Conservation (phyloP, 352 stramenopile genomes). For the Phytophthora nicotianae region DNA sequence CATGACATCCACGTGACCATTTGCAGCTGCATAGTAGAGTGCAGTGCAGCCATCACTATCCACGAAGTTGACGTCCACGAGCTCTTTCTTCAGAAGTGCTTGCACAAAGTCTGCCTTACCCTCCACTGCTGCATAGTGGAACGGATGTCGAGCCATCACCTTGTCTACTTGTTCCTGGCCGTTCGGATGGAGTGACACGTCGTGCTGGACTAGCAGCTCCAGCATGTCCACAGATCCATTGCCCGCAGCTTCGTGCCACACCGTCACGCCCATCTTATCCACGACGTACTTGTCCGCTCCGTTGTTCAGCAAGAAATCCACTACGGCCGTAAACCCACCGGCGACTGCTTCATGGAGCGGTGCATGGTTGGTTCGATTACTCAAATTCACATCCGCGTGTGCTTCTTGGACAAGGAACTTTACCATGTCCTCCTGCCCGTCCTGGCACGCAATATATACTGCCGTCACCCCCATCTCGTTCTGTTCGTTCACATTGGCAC, state of each 20-base stretch:
- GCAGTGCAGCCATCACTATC: conserved; percentile 70
- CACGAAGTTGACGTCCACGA: conserved; percentile 72
- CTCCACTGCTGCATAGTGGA: conserved; percentile 83
- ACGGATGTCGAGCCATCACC: conserved; percentile 80
- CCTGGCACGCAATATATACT: conserved; percentile 67
- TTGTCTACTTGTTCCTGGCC: conserved; percentile 65
- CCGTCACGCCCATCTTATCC: conserved; percentile 79
- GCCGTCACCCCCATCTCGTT: conserved; percentile 85
- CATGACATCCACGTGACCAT: conserved; percentile 63
- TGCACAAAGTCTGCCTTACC: conserved; percentile 61
- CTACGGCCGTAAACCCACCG: conserved; percentile 50
- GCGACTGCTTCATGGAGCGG: conserved; percentile 74
- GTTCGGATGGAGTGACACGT: conserved; percentile 48
- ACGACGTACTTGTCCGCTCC: conserved; percentile 69
- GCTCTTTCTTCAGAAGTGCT: conserved; percentile 52
- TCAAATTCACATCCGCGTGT: conserved; percentile 58
- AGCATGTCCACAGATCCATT: conserved; percentile 63
- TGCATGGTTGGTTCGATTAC: conserved; percentile 67
- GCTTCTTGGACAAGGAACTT: conserved; percentile 47
- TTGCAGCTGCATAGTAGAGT: conserved; percentile 77
- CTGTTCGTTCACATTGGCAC: conserved; percentile 69
- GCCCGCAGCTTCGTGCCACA: conserved; percentile 82
- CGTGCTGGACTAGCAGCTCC: conserved; percentile 58
- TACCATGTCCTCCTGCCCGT: conserved; percentile 56
- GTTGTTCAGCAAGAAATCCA: conserved; percentile 55